phyloP scores from a whole-genome alignment of 371 early-diverging fungal genomes.

The Rhizopus sp. region DNA sequence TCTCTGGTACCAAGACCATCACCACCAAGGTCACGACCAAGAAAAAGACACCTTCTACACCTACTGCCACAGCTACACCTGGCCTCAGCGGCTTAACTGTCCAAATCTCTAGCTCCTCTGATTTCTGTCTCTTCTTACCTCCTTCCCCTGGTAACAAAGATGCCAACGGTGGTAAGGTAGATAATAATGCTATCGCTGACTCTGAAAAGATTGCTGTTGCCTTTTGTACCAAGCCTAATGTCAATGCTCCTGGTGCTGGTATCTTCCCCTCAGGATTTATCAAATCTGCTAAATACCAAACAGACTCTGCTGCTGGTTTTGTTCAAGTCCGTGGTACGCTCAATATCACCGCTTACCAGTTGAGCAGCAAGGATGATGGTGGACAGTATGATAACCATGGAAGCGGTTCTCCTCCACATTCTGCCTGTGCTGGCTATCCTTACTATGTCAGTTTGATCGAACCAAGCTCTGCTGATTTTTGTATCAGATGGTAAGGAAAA shows the following conservation, averaged over 20 bases:
- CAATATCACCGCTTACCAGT: conserved; percentile 27
- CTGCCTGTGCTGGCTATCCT: conserved; percentile 38
- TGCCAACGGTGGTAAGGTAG: conserved; percentile 17
- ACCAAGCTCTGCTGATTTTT: conserved; percentile 38
- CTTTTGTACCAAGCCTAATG: conserved; percentile 26
- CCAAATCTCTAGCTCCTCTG: conserved; percentile 18
- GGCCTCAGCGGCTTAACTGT: conserved; percentile 14
- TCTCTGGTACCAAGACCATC: conserved; percentile 10
- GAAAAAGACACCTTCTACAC: conserved; percentile 1
- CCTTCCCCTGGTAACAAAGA: conserved; percentile 26
- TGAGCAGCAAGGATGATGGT: conserved; percentile 44
- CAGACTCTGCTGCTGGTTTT: conserved; percentile 25
- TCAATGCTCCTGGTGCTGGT: conserved; percentile 30
- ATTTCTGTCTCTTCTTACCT: conserved; percentile 50
- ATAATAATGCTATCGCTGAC: conserved; percentile 25
- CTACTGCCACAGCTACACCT: conserved; percentile 3
- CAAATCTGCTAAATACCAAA: conserved; percentile 28
- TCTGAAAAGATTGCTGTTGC: conserved; percentile 31
- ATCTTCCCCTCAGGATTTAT: conserved; percentile 40
- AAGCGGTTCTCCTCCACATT: conserved; percentile 32
- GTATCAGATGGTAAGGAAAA: conserved; percentile 34
- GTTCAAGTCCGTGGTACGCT: conserved; percentile 52
- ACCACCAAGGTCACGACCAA: conserved; percentile 11
- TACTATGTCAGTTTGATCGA: conserved; percentile 48
- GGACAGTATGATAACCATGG: conserved; percentile 48